Percentiles rank a stretch among this genome's conserved stretches.
Evolutionary conservation across 2,329 filamentous ascomycete genomes (phyloP).

Genomic region (Hirsutella rhossiliensis): DNA sequence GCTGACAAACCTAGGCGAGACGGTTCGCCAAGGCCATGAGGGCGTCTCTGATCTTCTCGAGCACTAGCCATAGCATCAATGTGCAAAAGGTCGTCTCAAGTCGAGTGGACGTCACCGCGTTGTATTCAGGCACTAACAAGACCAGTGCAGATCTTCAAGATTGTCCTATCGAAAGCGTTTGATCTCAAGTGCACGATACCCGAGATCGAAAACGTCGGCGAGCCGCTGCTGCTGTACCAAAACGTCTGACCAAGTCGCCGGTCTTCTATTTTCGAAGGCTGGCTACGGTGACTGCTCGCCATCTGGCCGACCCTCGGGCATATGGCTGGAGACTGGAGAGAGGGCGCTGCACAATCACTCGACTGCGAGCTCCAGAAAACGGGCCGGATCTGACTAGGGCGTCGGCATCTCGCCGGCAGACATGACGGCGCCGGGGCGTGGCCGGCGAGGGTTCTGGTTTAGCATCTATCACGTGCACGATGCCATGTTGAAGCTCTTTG

Average conservation of each 20-base stretch:
- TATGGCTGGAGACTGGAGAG: too few relatives aligned
- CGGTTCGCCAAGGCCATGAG: slow-evolving; percentile 98
- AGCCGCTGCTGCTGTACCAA: slow-evolving; percentile 87
- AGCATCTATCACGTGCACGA: too few relatives aligned
- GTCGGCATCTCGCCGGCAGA: too few relatives aligned
- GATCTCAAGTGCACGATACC: slow-evolving; percentile 98
- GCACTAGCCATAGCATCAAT: slow-evolving; percentile 98
- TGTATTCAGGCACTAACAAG: slow-evolving; percentile 1
- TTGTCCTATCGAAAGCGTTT: slow-evolving; percentile 95
- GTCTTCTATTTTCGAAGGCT: too few relatives aligned
- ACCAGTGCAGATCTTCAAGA: slow-evolving; percentile 82
- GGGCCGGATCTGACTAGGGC: too few relatives aligned
- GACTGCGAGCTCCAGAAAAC: too few relatives aligned
- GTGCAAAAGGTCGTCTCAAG: slow-evolving; percentile 68
- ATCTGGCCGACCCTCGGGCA: too few relatives aligned
- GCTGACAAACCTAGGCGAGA: slow-evolving; percentile 51
- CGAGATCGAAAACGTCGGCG: slow-evolving; percentile 95
- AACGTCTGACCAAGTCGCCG: slow-evolving; percentile 25
- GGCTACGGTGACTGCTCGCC: too few relatives aligned
- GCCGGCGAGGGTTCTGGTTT: too few relatives aligned
- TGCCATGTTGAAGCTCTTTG: too few relatives aligned
- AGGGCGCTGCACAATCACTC: too few relatives aligned
- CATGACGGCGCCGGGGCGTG: too few relatives aligned
- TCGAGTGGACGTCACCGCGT: not conserved
- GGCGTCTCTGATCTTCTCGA: slow-evolving; percentile 93